Evolutionary conservation across 2,329 filamentous ascomycete species (phyloP).

Genomic region (Simplicillium aogashimaense): DNA sequence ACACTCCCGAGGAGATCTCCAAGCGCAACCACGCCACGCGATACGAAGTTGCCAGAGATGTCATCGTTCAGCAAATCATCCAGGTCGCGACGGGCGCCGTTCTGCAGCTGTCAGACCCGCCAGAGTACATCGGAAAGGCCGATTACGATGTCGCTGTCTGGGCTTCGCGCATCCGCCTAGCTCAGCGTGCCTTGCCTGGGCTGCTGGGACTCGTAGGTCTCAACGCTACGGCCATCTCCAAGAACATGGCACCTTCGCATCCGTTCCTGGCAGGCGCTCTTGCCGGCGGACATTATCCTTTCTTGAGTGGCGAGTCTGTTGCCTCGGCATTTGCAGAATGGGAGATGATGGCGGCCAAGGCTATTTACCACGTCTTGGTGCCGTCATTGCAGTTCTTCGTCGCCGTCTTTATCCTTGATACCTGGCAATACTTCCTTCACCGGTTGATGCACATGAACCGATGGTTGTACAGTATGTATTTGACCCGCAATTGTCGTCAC

Average conservation of each 20-base stretch:
- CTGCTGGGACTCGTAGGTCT: slow-evolving; percentile 64
- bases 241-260: slow-evolving; percentile 61
- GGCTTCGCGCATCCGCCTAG: slow-evolving; percentile 71
- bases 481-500: no score
- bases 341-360: slow-evolving; percentile 67
- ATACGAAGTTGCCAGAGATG: slow-evolving; percentile 81
- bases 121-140: slow-evolving; percentile 66
- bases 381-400: slow-evolving; percentile 68
- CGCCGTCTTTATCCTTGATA: slow-evolving; percentile 73
- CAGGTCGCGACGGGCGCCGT: slow-evolving; percentile 64
- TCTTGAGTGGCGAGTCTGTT: slow-evolving; percentile 49
- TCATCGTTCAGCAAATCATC: slow-evolving; percentile 83
- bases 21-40: slow-evolving; percentile 81
- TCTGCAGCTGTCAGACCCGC: slow-evolving; percentile 62
- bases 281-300: slow-evolving; percentile 73
- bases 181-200: slow-evolving; percentile 67
- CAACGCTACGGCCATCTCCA: slow-evolving; percentile 64
- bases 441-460: slow-evolving; percentile 96
- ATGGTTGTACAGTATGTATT: slow-evolving; percentile 80
- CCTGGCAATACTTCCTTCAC: slow-evolving; percentile 97
- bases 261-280: slow-evolving; percentile 67
- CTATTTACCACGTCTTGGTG: slow-evolving; percentile 69
- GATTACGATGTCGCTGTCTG: slow-evolving; percentile 83
- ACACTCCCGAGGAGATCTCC: slow-evolving; percentile 84
- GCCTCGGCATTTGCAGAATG: slow-evolving; percentile 71